Conservation (phyloP, 495 filamentous ascomycete species). For the Lasiosphaeria hispida region DNA sequence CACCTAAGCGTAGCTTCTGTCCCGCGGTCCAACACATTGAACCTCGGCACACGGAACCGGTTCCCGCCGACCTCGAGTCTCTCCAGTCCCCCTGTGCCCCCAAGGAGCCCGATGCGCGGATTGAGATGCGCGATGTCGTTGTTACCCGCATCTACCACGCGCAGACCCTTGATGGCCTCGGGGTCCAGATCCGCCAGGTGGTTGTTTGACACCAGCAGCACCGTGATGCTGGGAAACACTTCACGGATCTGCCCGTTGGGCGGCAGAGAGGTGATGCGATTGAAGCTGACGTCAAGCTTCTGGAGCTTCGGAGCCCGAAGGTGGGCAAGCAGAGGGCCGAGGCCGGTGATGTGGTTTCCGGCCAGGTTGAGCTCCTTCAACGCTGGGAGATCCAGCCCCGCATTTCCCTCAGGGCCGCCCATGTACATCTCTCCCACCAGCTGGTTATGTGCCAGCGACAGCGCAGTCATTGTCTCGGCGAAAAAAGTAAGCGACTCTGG, state of each 20-base stretch:
- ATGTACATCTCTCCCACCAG: conserved; percentile 60
- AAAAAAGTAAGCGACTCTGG: conserved; percentile 68
- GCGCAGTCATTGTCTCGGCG: conserved; percentile 61
- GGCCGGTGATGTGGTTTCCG: conserved; percentile 62
- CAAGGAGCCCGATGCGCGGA: conserved; percentile 71
- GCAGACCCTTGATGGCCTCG: conserved; percentile 70
- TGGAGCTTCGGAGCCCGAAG: conserved; percentile 69
- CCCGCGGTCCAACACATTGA: conserved; percentile 80
- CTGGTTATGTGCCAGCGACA: conserved; percentile 80
- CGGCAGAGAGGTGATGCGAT: conserved; percentile 68
- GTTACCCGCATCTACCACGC: conserved; percentile 71
- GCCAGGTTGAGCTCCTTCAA: conserved; percentile 73
- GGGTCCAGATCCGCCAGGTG: conserved; percentile 67
- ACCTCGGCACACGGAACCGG: conserved; percentile 80
- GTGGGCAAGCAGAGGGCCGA: conserved; percentile 59
- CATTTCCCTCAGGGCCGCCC: conserved; percentile 32
- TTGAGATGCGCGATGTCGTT: conserved; percentile 79
- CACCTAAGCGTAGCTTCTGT: conserved; percentile 84
- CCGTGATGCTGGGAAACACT: conserved; percentile 63
- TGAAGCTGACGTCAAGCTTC: conserved; percentile 75
- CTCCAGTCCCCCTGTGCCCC: conserved; percentile 52
- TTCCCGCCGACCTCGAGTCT: conserved; percentile 71
- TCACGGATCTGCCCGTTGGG: conserved; percentile 45
- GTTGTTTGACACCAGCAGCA: conserved; percentile 74
- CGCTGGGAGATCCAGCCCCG: conserved; percentile 63